These are phyloP conservation scores for Cutaneotrichosporon spelunceum DNA, from an alignment of 1,284 basidiomycete species.

Conservation along the genomic window DNA sequence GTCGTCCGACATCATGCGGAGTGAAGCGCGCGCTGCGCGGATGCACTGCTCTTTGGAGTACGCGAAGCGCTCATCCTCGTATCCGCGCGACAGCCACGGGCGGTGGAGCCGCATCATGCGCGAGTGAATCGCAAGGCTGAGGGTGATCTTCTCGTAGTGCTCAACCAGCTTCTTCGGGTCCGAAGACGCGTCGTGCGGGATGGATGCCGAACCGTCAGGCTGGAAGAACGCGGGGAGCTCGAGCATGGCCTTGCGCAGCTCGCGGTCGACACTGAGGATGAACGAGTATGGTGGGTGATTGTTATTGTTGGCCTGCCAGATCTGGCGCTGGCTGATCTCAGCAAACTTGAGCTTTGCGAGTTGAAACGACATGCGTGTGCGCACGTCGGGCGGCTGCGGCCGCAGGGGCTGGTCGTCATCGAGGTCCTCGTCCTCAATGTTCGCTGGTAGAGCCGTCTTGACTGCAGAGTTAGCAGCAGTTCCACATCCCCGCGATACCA, in stretches of 20 bases:
- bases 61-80: constrained; percentile 48
- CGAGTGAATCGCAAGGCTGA: constrained; percentile 51
- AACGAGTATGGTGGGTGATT: constrained; percentile 51
- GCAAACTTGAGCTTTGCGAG: constrained; percentile 50
- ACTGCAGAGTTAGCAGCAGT: constrained; percentile 22
- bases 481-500: not conserved
- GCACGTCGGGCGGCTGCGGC: constrained; percentile 44
- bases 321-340: constrained; percentile 51
- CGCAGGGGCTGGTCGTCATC: constrained; percentile 48
- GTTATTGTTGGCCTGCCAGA: constrained; percentile 52
- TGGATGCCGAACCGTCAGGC: constrained; percentile 33
- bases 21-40: constrained; percentile 48
- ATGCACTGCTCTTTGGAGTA: constrained; percentile 53
- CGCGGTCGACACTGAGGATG: constrained; percentile 47
- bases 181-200: constrained; percentile 28
- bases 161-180: constrained; percentile 46
- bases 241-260: constrained; percentile 50
- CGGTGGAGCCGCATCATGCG: constrained; percentile 50
- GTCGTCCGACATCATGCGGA: constrained; percentile 49
- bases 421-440: constrained; percentile 52
- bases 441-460: constrained; percentile 51
- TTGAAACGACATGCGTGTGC: constrained; percentile 53
- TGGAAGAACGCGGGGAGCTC: constrained; percentile 51
- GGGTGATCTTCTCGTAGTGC: constrained; percentile 52
- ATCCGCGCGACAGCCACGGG: constrained; percentile 49